Conservation (phyloP, 2,329 filamentous ascomycete species). For the Ophiostoma ips region DNA sequence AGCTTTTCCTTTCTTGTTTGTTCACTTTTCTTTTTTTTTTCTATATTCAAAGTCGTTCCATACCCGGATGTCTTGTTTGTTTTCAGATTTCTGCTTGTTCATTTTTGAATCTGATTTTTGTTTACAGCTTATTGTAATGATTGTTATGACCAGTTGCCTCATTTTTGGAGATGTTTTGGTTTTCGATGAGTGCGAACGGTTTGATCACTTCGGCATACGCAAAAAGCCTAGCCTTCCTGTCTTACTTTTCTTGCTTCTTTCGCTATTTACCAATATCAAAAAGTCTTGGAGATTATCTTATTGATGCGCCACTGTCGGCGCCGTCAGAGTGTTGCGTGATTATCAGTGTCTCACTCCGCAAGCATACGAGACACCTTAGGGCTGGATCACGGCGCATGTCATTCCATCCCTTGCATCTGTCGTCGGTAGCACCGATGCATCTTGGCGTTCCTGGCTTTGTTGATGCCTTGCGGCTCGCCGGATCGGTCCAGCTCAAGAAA, state of each 20-base stretch:
- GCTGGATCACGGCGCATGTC: no score
- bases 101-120: neutral
- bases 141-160: slow-evolving; percentile 2
- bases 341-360: no score
- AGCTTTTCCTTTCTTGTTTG: neutral
- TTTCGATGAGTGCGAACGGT: neutral
- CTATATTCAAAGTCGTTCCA: neutral
- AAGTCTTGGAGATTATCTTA: no score
- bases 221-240: neutral
- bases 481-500: no score
- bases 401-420: no score
- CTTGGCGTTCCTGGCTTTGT: no score
- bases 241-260: neutral
- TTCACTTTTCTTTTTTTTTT: neutral
- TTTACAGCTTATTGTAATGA: neutral
- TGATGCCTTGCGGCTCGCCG: no score
- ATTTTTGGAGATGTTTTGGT: neutral
- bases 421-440: no score
- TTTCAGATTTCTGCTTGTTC: neutral
- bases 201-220: neutral
- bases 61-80: neutral
- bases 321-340: no score
- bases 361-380: neutral
- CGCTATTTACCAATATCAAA: neutral
- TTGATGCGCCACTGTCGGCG: no score